Evolutionary conservation across 176 grass and related monocot species (phyloP), one percentile per base, ranked within the genome.

Genomic region (Phragmites australis): DNA sequence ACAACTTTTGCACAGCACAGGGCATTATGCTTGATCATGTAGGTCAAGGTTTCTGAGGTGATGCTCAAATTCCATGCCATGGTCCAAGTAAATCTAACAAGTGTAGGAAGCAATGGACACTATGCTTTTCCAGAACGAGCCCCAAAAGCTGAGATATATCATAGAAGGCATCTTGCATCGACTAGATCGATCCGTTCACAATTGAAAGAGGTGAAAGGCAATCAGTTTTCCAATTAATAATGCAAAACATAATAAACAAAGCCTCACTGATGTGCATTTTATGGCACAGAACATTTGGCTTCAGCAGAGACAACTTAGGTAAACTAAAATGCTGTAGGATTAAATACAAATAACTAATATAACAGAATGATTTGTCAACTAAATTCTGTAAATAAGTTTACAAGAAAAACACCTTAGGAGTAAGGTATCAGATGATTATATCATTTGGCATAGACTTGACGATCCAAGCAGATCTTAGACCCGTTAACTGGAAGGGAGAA

Each of bases 1-100:
- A 29, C 44, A 70, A 18, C 44, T 70, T 19, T 70, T 9, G 68
- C 68, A 68, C 65, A 68, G 11, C 65, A 8, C 65, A 68, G 9
- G 41, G 40, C 65, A 45, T 68, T 8, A 25, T 68, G 0, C 3
- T 1, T 45, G n/a, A 68, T 21, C 1, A 68, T 44, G 40, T 13
- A 68, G 40, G 40, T 68, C 11, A 68, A 45, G 4, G 65, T 68
- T 68, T 68, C 4, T 15, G 65, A 22, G 2, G 37, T 68, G 10
- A 44, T 44, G 19, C 0, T 68, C 3, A 13, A 5, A 14, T 42
- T 0, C 65, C 65, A 44, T 23, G 8, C 2, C 65, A 68, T 68
- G 21, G 0, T 39, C 21, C 3, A 6, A 2, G 2, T 3, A 22
- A 1, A 10, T 19, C 6, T 6, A 23, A 68, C 3, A 68, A 43